A percentile compares a stretch with the other conserved stretches of the same genome.
phyloP scores from a whole-genome alignment of 1,139 yeast genomes.

The Saccharomyces hybrid region DNA sequence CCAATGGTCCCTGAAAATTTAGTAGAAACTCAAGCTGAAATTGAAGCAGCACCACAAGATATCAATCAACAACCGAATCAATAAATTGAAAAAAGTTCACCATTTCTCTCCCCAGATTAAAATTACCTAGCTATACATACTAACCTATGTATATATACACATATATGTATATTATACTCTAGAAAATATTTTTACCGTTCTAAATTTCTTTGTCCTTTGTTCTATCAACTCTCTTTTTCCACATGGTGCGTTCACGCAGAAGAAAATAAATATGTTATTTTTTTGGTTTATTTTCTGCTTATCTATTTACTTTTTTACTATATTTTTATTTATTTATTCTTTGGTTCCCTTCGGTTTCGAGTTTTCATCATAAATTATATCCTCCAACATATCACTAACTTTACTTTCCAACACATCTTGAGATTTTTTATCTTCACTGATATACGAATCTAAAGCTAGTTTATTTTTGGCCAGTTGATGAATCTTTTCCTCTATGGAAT shows the following conservation, averaged over 20 bases:
- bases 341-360: constrained; percentile 2
- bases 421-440: constrained; percentile 27
- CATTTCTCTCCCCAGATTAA: not conserved
- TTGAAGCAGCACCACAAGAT: not conserved
- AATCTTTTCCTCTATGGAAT: constrained; percentile 86
- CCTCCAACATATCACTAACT: constrained; percentile 28
- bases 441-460: constrained; percentile 60
- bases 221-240: not conserved
- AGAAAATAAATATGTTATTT: not conserved
- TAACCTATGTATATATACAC: not conserved
- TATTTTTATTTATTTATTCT: not conserved
- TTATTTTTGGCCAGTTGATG: constrained; percentile 82
- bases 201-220: not conserved
- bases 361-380: constrained; percentile 25
- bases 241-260: not conserved
- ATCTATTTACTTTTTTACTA: not conserved
- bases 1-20: not conserved
- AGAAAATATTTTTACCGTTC: not conserved
- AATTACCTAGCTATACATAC: not conserved
- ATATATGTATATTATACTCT: not conserved
- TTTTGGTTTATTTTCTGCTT: not conserved
- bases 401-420: constrained; percentile 25
- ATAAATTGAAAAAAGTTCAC: not conserved
- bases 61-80: not conserved
- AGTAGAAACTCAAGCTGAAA: not conserved